These are phyloP conservation scores for Calonectria ilicicola DNA, from an alignment of 2,329 filamentous ascomycete genomes.

Conservation along the genomic window DNA sequence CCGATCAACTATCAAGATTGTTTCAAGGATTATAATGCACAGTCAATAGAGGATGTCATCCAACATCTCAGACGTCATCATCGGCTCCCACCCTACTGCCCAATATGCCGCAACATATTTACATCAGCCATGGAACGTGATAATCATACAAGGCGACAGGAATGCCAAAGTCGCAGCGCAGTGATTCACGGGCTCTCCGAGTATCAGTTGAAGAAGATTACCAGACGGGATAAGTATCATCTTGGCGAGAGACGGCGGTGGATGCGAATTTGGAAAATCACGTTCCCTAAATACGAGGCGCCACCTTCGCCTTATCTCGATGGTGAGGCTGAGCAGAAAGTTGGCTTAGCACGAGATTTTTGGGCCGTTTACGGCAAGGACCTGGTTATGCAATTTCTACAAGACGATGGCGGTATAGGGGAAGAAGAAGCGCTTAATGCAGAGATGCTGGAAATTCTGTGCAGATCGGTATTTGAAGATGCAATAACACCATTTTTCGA, in stretches of 20 bases:
- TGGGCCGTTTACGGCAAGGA: background rate
- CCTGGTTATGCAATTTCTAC: background rate
- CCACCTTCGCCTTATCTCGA: too few species aligned
- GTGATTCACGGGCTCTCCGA: background rate
- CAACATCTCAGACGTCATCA: background rate
- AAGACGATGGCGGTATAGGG: background rate
- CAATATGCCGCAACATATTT: background rate
- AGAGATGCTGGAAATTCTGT: background rate
- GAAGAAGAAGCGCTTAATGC: background rate
- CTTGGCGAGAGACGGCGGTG: background rate
- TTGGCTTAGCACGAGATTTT: too few species aligned
- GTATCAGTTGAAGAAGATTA: background rate
- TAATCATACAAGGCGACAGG: background rate
- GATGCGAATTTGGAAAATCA: too few species aligned
- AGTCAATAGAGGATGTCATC: background rate
- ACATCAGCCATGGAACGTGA: background rate
- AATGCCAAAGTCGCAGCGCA: background rate
- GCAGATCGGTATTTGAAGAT: background rate
- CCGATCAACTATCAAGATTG: background rate
- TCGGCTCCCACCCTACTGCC: background rate
- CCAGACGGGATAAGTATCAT: background rate
- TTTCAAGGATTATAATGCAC: background rate
- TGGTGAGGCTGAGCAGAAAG: too few species aligned
- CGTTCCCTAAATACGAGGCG: too few species aligned
- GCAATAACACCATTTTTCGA: background rate